phyloP scores from a whole-genome alignment of 805 yeast species.

The Zygotorulaspora florentina region DNA sequence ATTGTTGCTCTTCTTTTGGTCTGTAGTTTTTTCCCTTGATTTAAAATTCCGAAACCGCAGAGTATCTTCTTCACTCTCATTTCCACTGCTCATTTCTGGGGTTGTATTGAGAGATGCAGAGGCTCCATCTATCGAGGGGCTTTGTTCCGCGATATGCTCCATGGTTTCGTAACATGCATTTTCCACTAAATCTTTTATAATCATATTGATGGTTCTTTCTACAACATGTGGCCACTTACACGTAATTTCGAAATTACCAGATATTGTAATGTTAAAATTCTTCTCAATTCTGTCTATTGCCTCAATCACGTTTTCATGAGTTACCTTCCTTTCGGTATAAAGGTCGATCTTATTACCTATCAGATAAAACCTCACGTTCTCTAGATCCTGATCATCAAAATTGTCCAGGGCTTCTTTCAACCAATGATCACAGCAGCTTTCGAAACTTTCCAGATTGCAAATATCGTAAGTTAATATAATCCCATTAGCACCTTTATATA shows the following conservation, averaged over 20 bases:
- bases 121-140: slow-evolving; percentile 8
- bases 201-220: slow-evolving; percentile 37
- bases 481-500: slow-evolving; percentile 47
- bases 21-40: slow-evolving; percentile 1
- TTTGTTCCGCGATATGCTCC: slow-evolving; percentile 3
- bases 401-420: slow-evolving; percentile 40
- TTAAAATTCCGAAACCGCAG: background rate
- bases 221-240: slow-evolving; percentile 41
- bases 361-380: slow-evolving; percentile 37
- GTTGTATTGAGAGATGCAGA: slow-evolving; percentile 16
- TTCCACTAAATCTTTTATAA: slow-evolving; percentile 40
- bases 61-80: slow-evolving; percentile 6
- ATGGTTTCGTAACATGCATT: slow-evolving; percentile 37
- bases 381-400: slow-evolving; percentile 24
- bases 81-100: slow-evolving; percentile 3
- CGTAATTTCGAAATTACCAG: slow-evolving; percentile 45
- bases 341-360: slow-evolving; percentile 46
- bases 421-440: slow-evolving; percentile 41
- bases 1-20: background rate
- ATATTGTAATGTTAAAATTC: slow-evolving; percentile 33
- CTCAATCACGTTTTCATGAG: slow-evolving; percentile 38
- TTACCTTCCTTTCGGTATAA: slow-evolving; percentile 36
- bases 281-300: slow-evolving; percentile 32
- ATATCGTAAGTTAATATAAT: slow-evolving; percentile 44
- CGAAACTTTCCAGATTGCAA: slow-evolving; percentile 37